These are phyloP conservation scores for Chloris gayana DNA, from an alignment of 176 grass and related monocot genomes.

Conservation along the genomic window DNA sequence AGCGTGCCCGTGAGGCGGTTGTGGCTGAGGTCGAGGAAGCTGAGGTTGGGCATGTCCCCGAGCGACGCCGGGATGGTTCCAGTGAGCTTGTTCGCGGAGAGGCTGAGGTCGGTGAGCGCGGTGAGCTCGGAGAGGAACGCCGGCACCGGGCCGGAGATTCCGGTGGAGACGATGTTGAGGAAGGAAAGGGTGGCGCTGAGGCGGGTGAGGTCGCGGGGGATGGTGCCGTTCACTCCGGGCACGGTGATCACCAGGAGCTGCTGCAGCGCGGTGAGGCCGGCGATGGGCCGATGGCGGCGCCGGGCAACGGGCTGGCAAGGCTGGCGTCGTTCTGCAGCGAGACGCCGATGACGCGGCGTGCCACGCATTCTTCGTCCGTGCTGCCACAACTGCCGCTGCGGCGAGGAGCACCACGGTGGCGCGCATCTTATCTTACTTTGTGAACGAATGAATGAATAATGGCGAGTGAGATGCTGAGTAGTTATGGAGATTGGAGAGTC, in stretches of 20 bases:
- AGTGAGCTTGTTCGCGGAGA: slow-evolving; percentile 11
- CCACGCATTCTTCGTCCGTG: slow-evolving; percentile 1
- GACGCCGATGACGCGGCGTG: slow-evolving; percentile 44
- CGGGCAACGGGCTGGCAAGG: slow-evolving; percentile 46
- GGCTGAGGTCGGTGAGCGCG: too few species aligned
- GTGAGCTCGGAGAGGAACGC: too few species aligned
- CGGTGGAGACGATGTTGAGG: slow-evolving; percentile 54
- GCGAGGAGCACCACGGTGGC: not conserved
- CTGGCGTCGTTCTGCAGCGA: slow-evolving; percentile 39
- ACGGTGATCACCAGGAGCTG: slow-evolving; percentile 42
- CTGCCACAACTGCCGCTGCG: not conserved
- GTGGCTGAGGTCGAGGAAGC: too few species aligned
- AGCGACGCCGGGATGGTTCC: slow-evolving; percentile 57
- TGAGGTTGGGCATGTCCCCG: not conserved
- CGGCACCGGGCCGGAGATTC: slow-evolving; percentile 24
- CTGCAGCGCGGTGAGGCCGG: slow-evolving; percentile 46
- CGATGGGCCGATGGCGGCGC: slow-evolving; percentile 69
- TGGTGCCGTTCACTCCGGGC: slow-evolving; percentile 48
- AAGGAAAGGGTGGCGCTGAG: too few species aligned
- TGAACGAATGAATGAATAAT: not conserved
- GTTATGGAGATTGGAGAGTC: not conserved
- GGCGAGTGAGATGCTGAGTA: not conserved
- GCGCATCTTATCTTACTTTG: not conserved
- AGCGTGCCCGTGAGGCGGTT: too few species aligned
- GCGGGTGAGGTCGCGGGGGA: slow-evolving; percentile 40